Percentiles rank a stretch among this genome's conserved stretches.
phyloP scores from a whole-genome alignment of 495 filamentous ascomycete genomes.

The Lasiosphaeriaceae sp. region DNA sequence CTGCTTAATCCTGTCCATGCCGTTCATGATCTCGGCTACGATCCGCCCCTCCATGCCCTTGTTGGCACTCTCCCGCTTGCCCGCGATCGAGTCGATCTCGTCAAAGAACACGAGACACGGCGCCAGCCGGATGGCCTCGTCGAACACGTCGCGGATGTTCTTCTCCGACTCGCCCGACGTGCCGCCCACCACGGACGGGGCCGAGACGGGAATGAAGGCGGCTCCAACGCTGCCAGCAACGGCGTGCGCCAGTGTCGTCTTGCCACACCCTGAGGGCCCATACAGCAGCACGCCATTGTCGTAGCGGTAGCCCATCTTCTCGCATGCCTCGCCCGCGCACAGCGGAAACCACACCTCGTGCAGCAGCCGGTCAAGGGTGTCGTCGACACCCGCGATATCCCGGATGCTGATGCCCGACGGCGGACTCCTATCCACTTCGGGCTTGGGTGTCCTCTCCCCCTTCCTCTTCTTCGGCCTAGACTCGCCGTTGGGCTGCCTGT shows the following conservation, averaged over 20 bases:
- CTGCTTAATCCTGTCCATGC: conserved; percentile 78
- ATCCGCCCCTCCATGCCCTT: conserved; percentile 97
- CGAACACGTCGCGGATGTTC: conserved; percentile 84
- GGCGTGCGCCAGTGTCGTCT: conserved; percentile 89
- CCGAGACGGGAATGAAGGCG: conserved; percentile 83
- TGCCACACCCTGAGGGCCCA: conserved; percentile 92
- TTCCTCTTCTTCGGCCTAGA: conserved; percentile 64
- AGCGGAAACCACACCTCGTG: conserved; percentile 82
- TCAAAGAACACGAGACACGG: conserved; percentile 94
- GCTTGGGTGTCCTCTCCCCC: conserved; percentile 23
- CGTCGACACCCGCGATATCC: conserved; percentile 83
- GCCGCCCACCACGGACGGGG: conserved; percentile 83
- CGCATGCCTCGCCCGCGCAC: conserved; percentile 50
- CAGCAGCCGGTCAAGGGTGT: conserved; percentile 70
- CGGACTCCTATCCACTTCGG: conserved; percentile 58
- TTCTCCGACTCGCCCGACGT: conserved; percentile 98
- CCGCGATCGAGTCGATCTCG: conserved; percentile 94
- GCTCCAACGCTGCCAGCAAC: conserved; percentile 82
- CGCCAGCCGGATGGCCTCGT: conserved; percentile 81
- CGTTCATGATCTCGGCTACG: conserved; percentile 87
- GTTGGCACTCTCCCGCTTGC: conserved; percentile 90
- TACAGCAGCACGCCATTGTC: conserved; percentile 88
- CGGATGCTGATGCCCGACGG: conserved; percentile 72
- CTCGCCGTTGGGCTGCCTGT: conserved; percentile 58
- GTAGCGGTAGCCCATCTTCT: conserved; percentile 62